phyloP scores from a whole-genome alignment of 140 eudicot genomes.

The Stevia rebaudiana region DNA sequence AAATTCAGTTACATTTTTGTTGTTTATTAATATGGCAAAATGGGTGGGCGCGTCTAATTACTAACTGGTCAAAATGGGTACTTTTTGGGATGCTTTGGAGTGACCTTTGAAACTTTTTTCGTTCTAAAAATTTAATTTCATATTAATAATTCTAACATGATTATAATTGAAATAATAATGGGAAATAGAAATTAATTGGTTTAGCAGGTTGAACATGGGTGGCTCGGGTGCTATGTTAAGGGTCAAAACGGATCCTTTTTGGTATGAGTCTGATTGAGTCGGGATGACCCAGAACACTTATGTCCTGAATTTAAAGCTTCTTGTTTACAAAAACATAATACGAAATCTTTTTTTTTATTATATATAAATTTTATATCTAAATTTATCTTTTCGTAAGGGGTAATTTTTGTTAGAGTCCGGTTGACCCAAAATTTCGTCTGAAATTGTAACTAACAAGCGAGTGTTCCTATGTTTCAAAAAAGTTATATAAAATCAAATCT shows the following conservation, averaged over 20 bases:
- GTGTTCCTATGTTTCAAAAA: not conserved
- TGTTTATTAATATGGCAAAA: not conserved
- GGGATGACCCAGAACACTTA: not conserved
- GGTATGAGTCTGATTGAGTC: not conserved
- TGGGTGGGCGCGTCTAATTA: not conserved
- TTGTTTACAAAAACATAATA: not conserved
- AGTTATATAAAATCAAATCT: not conserved
- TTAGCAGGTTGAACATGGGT: not conserved
- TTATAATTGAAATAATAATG: not conserved
- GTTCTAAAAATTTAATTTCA: too few species aligned
- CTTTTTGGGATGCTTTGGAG: not conserved
- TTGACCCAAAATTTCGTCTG: not conserved
- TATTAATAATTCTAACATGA: too few species aligned
- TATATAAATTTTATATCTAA: not conserved
- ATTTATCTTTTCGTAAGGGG: not conserved
- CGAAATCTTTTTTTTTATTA: too few species aligned
- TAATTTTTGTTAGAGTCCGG: not conserved
- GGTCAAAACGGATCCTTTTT: not conserved
- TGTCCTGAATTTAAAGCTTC: not conserved
- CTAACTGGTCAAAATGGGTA: not conserved
- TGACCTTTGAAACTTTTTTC: not conserved
- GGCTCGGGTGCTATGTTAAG: not conserved
- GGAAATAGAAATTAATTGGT: too few species aligned
- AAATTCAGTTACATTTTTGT: not conserved
- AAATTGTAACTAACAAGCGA: not conserved